A percentile compares a stretch with the other conserved stretches of the same genome.
Conservation (phyloP, 2,329 filamentous ascomycete genomes). For the Sclerotinia spermophila region DNA sequence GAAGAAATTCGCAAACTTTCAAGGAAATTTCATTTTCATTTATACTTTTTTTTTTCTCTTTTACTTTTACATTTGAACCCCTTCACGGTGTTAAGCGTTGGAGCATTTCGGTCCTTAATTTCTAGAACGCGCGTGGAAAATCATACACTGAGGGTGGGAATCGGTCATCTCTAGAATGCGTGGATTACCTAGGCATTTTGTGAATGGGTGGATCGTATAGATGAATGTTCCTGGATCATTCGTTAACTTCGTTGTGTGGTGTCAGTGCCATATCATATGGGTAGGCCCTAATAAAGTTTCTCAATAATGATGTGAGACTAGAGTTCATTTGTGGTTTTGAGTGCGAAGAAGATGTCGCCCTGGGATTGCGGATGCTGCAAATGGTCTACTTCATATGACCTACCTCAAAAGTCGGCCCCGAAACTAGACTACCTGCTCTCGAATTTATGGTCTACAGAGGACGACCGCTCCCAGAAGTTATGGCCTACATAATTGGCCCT, state of each 20-base stretch:
- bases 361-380: neutral
- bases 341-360: neutral
- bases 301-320: neutral
- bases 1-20: neutral
- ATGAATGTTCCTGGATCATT: neutral
- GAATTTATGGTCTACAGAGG: neutral
- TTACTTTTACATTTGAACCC: neutral
- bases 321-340: neutral
- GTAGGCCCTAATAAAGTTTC: neutral
- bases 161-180: neutral
- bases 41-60: neutral
- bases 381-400: neutral
- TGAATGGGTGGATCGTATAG: neutral
- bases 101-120: slow-evolving; percentile 2
- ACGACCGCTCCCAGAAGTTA: too few species aligned
- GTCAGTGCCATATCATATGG: neutral
- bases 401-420: neutral
- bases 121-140: neutral
- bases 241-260: neutral
- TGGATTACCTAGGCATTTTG: neutral
- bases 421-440: neutral
- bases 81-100: neutral
- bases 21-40: neutral
- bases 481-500: neutral
- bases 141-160: neutral